Evolutionary conservation across 176 grass and related monocot genomes (phyloP).

Genomic region (Saccharum spontaneum): DNA sequence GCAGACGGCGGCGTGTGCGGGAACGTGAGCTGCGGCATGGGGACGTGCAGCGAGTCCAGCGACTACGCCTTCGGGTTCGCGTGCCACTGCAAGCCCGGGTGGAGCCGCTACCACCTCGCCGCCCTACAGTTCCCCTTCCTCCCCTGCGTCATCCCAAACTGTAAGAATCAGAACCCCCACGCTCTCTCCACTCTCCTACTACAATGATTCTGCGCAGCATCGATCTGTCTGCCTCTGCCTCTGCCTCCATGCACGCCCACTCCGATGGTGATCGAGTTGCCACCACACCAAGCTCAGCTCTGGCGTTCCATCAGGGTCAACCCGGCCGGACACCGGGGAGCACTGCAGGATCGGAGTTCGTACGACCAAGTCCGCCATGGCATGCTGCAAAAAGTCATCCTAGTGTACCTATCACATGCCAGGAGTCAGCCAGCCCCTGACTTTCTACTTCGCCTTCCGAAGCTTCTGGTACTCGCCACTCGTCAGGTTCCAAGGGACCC

Average conservation of each 20-base stretch:
- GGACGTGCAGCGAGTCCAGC: conserved; percentile 39
- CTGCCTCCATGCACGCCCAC: no score
- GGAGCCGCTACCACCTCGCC: conserved; percentile 42
- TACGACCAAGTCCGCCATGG: neutral
- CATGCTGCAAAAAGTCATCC: neutral
- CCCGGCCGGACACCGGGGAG: no score
- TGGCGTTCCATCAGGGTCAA: neutral
- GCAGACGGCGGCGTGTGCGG: conserved; percentile 16
- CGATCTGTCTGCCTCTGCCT: no score
- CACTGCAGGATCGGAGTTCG: neutral
- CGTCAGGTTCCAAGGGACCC: no score
- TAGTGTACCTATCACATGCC: neutral
- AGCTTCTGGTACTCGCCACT: neutral
- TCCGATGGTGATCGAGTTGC: neutral
- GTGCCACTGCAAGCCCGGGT: conserved; percentile 43
- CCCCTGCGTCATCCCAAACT: conserved; percentile 67
- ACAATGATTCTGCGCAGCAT: neutral
- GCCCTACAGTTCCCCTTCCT: conserved; percentile 37
- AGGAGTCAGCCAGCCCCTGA: neutral
- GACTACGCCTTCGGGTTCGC: conserved; percentile 48
- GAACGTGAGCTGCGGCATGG: conserved; percentile 53
- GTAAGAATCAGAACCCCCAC: neutral
- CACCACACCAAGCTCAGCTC: neutral
- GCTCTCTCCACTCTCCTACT: no score
- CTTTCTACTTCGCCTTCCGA: neutral